These are phyloP conservation scores for Takashimella tepidaria DNA, from an alignment of 1,284 basidiomycete genomes.

Conservation along the genomic window DNA sequence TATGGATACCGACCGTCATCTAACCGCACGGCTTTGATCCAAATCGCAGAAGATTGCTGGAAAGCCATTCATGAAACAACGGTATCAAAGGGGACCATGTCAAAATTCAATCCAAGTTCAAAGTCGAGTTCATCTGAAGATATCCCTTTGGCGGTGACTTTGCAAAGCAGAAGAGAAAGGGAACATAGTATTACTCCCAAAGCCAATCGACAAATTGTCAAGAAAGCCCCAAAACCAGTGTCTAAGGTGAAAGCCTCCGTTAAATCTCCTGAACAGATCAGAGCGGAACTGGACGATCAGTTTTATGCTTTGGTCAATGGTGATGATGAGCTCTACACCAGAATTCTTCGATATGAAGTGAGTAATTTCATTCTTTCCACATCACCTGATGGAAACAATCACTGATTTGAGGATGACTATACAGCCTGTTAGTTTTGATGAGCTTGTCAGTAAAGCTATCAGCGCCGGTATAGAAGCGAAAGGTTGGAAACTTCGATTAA, in stretches of 20 bases:
- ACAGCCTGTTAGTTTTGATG: constrained; percentile 44
- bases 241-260: constrained; percentile 13
- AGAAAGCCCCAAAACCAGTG: not conserved
- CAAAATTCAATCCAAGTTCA: constrained; percentile 3
- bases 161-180: not conserved
- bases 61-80: constrained; percentile 24
- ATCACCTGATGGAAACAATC: constrained; percentile 31
- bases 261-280: not conserved
- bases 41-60: constrained; percentile 40
- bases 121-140: constrained; percentile 3
- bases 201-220: not conserved
- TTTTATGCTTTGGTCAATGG: constrained; percentile 25
- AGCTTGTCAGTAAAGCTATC: constrained; percentile 34
- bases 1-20: constrained; percentile 36
- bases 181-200: not conserved
- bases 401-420: constrained; percentile 35
- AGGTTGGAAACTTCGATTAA: constrained; percentile 38
- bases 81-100: not conserved
- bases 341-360: constrained; percentile 31
- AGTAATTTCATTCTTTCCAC: constrained; percentile 12
- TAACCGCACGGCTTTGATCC: constrained; percentile 25
- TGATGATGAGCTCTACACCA: constrained; percentile 25
- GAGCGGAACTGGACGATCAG: constrained; percentile 11
- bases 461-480: constrained; percentile 25
- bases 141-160: not conserved